phyloP scores from a whole-genome alignment of 2,329 filamentous ascomycete species.

The Trichoderma aggressivum region DNA sequence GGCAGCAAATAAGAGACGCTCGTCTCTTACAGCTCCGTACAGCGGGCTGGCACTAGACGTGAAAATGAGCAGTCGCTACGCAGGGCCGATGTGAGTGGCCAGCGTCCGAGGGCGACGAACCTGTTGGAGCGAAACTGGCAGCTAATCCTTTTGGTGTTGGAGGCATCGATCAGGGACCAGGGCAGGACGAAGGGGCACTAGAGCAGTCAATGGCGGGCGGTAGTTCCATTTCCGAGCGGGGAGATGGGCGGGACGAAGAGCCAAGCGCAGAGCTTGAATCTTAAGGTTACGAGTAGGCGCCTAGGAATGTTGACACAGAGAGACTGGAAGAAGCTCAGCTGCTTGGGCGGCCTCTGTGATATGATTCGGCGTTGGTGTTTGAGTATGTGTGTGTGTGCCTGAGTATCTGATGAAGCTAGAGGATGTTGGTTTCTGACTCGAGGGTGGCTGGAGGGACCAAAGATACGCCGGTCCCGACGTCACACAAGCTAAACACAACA shows the following conservation, averaged over 20 bases:
- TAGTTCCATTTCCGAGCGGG: neutral
- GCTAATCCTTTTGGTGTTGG: neutral
- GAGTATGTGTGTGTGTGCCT: neutral
- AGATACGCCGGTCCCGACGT: neutral
- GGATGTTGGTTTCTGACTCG: neutral
- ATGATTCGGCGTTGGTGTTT: neutral
- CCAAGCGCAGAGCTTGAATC: neutral
- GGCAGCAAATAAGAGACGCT: neutral
- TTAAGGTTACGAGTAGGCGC: neutral
- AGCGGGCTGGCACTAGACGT: neutral
- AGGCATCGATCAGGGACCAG: constrained; percentile 1
- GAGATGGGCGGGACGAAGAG: neutral
- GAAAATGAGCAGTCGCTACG: neutral
- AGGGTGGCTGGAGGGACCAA: neutral
- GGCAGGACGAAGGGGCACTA: neutral
- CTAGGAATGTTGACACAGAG: neutral
- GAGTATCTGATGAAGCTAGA: neutral
- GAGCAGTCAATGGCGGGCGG: neutral
- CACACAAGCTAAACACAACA: neutral
- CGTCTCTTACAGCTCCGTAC: neutral
- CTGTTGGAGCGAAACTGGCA: neutral
- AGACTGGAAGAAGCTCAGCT: neutral
- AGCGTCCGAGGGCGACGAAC: neutral
- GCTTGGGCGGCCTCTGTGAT: neutral
- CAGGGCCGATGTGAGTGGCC: neutral